Base-by-base conservation (phyloP, 169 alveolate genomes). In the Cryptosporidium bovis region DNA sequence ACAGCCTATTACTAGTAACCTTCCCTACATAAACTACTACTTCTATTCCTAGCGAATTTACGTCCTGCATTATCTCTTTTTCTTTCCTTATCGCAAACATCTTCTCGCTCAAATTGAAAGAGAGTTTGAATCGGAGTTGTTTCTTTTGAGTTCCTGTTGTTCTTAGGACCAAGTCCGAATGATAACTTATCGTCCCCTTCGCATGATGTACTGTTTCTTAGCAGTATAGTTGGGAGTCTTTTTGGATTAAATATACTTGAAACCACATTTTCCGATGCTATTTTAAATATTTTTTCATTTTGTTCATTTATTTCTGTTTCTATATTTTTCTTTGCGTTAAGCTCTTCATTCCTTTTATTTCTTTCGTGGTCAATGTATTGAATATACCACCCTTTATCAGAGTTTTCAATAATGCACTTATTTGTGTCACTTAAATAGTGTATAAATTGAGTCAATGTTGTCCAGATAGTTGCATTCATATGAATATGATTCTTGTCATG, bases 391-490 rank as follows among this genome's bases (percentile, higher is more conserved):
- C 98, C 98, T 92, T 94, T 94, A 51, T 96, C 97, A 8, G 98
- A 93, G 68, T 93, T 92, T 82, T 96, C 98, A 56, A 95, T 95
- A 71, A 91, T 93, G 82, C 98, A 96, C 91, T 95, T 96, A 29
- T 96, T 94, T 20, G 97, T 95, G 36, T 95, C 87, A n/a, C 97
- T 97, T 82, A 96, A 77, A 90, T 96, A 95, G 83, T 93, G 93
- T 44, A 89, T 13, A 69, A 95, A 95, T 68, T 94, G 96, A 31
- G 97, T 92, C 6, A 95, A 91, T 24, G 98, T 95, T 31, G 95
- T 97, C 99, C 99, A 96, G n/a, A 93, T 95, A 18, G 99, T 96
- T 66, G 98, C 93, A 67, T 96, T 96, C 99, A 96, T 96, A 84
- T 96, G 99, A 36, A 96, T 95, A 82, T 96, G 99, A 60, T 96